These are phyloP conservation scores for Gillenia trifoliata DNA, from an alignment of 306 rosid species.

Conservation along the genomic window DNA sequence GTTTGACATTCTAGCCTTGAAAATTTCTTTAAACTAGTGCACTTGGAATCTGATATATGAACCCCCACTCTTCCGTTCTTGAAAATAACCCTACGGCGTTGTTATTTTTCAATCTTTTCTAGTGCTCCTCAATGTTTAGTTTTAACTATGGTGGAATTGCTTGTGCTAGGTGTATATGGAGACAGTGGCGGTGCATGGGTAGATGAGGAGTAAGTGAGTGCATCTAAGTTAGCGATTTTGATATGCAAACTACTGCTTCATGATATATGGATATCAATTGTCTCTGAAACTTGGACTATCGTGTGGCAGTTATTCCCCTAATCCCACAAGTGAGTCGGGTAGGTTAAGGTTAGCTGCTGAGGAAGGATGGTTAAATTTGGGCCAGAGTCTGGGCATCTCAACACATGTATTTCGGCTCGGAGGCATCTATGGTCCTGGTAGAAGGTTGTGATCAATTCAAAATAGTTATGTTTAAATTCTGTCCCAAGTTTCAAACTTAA, in stretches of 20 bases:
- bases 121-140: background rate
- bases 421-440: constrained; percentile 95
- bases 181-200: constrained; percentile 67
- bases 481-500: background rate
- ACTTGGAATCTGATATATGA: too few species aligned
- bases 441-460: constrained; percentile 57
- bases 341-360: constrained; percentile 68
- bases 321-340: constrained; percentile 48
- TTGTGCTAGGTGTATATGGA: constrained; percentile 70
- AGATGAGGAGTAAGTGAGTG: constrained; percentile 81
- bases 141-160: constrained; percentile 8
- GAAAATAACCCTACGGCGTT: too few species aligned
- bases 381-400: constrained; percentile 42
- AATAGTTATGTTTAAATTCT: background rate
- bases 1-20: too few species aligned
- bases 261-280: constrained; percentile 13
- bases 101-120: too few species aligned
- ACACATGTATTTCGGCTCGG: constrained; percentile 68
- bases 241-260: constrained; percentile 19
- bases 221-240: constrained; percentile 20
- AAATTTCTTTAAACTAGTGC: too few species aligned
- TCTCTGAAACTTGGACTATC: constrained; percentile 23
- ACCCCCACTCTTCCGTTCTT: too few species aligned
- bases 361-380: constrained; percentile 68
- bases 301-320: constrained; percentile 58